Percentiles rank a stretch among this genome's conserved stretches.
These are phyloP conservation scores for Cymbopogon citratus DNA, from an alignment of 176 grass and related monocot genomes.

Conservation along the genomic window DNA sequence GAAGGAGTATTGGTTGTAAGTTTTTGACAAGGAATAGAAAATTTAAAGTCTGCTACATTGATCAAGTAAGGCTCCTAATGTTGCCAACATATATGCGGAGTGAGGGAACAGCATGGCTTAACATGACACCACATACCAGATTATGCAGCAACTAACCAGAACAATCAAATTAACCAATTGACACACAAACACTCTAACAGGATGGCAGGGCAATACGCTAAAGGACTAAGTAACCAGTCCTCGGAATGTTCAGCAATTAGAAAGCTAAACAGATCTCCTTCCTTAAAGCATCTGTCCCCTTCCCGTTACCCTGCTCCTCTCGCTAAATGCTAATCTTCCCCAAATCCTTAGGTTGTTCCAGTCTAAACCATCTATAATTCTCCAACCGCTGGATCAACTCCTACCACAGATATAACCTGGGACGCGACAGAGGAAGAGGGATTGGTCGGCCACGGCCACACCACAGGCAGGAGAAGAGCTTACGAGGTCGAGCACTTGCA, in stretches of 20 bases:
- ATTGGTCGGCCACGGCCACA: not conserved
- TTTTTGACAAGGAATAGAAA: no score
- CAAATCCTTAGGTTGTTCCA: not conserved
- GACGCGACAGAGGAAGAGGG: not conserved
- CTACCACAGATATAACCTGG: not conserved
- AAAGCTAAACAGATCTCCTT: not conserved
- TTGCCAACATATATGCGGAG: not conserved
- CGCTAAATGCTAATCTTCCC: not conserved
- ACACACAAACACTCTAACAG: not conserved
- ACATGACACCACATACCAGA: not conserved
- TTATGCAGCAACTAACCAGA: not conserved
- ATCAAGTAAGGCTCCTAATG: not conserved
- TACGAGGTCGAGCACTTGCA: constrained; percentile 90
- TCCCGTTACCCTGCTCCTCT: not conserved
- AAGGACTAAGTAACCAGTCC: not conserved
- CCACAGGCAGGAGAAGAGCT: not conserved
- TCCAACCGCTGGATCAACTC: not conserved
- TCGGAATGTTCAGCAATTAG: not conserved
- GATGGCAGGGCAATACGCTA: not conserved
- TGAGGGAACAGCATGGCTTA: not conserved
- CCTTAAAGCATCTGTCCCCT: not conserved
- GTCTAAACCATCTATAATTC: not conserved
- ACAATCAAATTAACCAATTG: not conserved
- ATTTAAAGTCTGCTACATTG: not conserved
- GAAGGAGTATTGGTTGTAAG: no score